Evolutionary conservation across 345 rosid species (phyloP).

Genomic region (Salix exigua): DNA sequence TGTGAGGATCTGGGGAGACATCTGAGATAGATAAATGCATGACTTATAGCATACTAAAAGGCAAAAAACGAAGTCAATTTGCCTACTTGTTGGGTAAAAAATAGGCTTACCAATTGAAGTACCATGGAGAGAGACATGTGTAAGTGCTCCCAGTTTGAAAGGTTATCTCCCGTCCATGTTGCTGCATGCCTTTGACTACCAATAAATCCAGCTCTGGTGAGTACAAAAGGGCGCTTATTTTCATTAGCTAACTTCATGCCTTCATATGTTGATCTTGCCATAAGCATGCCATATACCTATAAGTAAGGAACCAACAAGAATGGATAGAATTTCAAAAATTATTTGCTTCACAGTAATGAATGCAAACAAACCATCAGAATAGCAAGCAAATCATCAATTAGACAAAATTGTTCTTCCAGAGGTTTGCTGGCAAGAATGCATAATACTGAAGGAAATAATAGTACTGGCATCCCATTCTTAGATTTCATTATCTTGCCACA

Average conservation of each 20-base stretch:
- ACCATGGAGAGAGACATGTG: slow-evolving; percentile 90
- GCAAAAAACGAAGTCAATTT: neutral
- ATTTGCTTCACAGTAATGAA: neutral
- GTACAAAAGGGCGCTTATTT: slow-evolving; percentile 83
- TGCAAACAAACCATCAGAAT: neutral
- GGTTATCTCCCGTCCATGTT: slow-evolving; percentile 94
- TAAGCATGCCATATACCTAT: slow-evolving; percentile 86
- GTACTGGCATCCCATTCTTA: neutral
- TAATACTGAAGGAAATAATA: too few relatives aligned
- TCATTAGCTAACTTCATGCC: slow-evolving; percentile 72
- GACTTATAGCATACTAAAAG: too few relatives aligned
- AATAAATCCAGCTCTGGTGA: slow-evolving; percentile 90
- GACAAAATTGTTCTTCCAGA: too few relatives aligned
- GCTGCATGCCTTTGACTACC: slow-evolving; percentile 92
- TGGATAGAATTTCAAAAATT: slow-evolving; percentile 6
- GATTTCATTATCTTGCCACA: neutral
- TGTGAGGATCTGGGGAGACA: too few relatives aligned
- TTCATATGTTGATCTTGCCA: slow-evolving; percentile 89
- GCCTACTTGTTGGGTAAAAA: slow-evolving; percentile 1
- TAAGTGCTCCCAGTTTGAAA: slow-evolving; percentile 88
- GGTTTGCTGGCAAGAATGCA: too few relatives aligned
- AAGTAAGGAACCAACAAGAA: slow-evolving; percentile 3
- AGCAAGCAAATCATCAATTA: too few relatives aligned
- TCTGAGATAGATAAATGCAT: too few relatives aligned
- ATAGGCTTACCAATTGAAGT: slow-evolving; percentile 80